phyloP scores from a whole-genome alignment of 2,329 filamentous ascomycete genomes.

The Diplodia mutila region DNA sequence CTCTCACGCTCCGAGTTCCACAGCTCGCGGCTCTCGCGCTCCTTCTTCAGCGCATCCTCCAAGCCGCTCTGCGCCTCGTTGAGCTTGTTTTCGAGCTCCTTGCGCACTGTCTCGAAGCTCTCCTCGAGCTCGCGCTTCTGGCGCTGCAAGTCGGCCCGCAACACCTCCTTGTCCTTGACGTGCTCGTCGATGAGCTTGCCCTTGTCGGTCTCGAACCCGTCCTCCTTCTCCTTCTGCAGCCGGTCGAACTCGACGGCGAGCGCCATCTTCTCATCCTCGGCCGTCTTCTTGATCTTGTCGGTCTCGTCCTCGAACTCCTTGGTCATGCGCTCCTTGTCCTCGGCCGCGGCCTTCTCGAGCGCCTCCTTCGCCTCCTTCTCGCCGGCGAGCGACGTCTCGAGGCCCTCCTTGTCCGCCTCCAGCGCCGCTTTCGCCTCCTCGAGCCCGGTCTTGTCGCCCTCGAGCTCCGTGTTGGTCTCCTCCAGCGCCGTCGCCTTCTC shows the following conservation, averaged over 20 bases:
- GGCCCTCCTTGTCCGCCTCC: conserved; percentile 41
- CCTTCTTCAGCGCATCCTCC: conserved; percentile 50
- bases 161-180: conserved; percentile 40
- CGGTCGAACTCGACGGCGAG: conserved; percentile 44
- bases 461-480: conserved; percentile 49
- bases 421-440: conserved; percentile 38
- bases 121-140: conserved; percentile 47
- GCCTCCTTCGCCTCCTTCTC: conserved; percentile 47
- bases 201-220: conserved; percentile 51
- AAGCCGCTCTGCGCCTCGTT: conserved; percentile 47
- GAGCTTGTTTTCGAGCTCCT: conserved; percentile 49
- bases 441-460: conserved; percentile 47
- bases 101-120: conserved; percentile 46
- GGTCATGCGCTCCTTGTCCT: conserved; percentile 39
- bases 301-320: conserved; percentile 50
- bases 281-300: conserved; percentile 39
- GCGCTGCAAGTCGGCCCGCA: conserved; percentile 38
- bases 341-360: conserved; percentile 46
- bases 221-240: conserved; percentile 33
- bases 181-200: conserved; percentile 48
- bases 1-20: conserved; percentile 51
- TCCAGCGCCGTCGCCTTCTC: conserved; percentile 50
- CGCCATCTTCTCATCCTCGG: conserved; percentile 45
- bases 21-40: conserved; percentile 51
- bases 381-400: conserved; percentile 42